These are phyloP conservation scores for Paecilomyces sp. DNA, from an alignment of 2,329 filamentous ascomycete genomes.

Conservation along the genomic window DNA sequence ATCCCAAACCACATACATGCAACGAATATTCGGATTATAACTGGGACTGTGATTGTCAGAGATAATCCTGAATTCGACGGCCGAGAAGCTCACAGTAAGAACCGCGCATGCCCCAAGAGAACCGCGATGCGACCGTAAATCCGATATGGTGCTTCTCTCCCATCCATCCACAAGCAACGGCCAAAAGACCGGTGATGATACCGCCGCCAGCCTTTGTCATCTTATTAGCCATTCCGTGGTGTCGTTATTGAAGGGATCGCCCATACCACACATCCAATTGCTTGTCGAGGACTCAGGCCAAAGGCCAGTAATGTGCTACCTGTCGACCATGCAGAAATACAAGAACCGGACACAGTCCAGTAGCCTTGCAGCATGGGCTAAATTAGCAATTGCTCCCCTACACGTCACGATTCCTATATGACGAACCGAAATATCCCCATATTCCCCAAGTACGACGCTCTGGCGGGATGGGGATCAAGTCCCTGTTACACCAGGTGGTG, in stretches of 20 bases:
- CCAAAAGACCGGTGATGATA: constrained; percentile 14
- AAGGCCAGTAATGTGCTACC: constrained; percentile 19
- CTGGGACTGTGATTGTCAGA: constrained; percentile 5
- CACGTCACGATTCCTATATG: neutral
- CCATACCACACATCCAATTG: constrained; percentile 17
- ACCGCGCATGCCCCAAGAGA: constrained; percentile 18
- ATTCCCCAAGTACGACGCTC: constrained; percentile 19
- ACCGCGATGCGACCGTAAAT: constrained; percentile 18
- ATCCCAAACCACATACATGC: constrained; percentile 14
- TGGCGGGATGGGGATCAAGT: constrained; percentile 20
- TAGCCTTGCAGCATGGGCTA: constrained; percentile 12
- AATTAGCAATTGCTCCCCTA: neutral
- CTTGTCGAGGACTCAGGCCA: constrained; percentile 16
- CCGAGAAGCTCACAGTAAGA: constrained; percentile 9
- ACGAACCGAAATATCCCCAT: constrained; percentile 16
- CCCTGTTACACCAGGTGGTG: constrained; percentile 20
- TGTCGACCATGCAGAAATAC: constrained; percentile 20
- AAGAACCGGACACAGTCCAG: constrained; percentile 22
- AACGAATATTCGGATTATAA: constrained; percentile 12
- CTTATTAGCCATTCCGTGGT: neutral
- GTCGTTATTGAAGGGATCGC: neutral
- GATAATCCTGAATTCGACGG: neutral
- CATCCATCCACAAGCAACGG: constrained; percentile 19
- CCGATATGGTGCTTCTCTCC: constrained; percentile 19
- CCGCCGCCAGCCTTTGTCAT: constrained; percentile 7